Base-by-base conservation (phyloP, 768 basidiomycete genomes). In the Mycena polygramma region DNA sequence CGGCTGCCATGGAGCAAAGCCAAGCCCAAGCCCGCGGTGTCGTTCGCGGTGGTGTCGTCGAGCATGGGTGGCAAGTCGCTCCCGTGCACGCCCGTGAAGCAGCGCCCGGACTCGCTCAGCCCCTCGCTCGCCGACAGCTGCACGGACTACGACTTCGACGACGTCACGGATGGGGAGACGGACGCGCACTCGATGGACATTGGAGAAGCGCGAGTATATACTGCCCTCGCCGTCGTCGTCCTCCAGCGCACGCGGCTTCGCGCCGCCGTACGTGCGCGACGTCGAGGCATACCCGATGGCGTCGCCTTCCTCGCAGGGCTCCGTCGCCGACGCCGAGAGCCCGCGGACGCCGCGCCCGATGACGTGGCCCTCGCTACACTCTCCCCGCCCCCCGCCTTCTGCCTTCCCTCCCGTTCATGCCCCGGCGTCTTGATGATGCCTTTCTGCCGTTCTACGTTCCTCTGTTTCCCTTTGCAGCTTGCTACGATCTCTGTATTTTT, bases 81-180 rank as follows among this genome's bases (percentile, higher is more conserved):
- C 46, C 64, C 45, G 7, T 14, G 45, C 36, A 58, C 64, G n/a
- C 54, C 54, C n/a, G 45, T 37, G 41, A 65, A 65, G 45, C 63
- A 37, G 45, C 63, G 63, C 41, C 41, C 41, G 5, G 41, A 41
- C 11, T 41, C 41, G 41, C 41, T 41, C 41, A 41, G 11, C 11
- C 11, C 41, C 11, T 41, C 41, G 41, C 41, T 41, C 41, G 41
- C 41, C 5, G 41, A 41, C 41, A 41, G 41, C 41, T 7, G 41
- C 45, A 55, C 43, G 26, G 46, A 57, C 20, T 65, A 45, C 43
- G 53, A 57, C 41, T 43, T 36, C 45, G 19, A 24, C 53, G 14
- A 45, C 30, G 6, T 39, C 43, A 64, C 53, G 17, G 63, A 64
- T 53, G 35, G 22, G 22, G 63, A 65, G 45, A 35, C 52, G 15